Conservation (phyloP, 345 rosid species). For the Hibiscus mutabilis region DNA sequence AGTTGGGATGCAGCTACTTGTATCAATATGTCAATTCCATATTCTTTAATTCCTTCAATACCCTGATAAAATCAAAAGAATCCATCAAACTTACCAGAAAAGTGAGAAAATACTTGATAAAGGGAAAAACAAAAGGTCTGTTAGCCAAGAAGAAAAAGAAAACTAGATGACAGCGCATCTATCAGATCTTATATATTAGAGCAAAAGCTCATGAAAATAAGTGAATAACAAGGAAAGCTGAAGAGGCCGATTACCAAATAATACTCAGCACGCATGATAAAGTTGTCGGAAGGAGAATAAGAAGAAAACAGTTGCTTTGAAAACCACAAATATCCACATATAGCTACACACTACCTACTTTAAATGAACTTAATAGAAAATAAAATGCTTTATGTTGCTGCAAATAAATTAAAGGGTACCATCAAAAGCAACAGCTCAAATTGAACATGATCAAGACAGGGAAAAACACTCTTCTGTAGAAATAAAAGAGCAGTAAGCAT, state of each 20-base stretch:
- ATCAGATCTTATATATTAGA: neutral
- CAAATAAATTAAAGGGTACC: neutral
- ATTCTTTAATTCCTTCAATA: constrained; percentile 68
- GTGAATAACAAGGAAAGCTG: neutral
- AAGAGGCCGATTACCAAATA: neutral
- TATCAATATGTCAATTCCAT: constrained; percentile 77
- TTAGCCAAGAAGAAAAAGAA: neutral
- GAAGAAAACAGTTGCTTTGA: no score
- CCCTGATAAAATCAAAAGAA: constrained; percentile 43
- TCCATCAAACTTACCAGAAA: neutral
- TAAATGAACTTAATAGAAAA: neutral
- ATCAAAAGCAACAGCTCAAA: neutral
- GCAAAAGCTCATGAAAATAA: neutral
- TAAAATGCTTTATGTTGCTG: neutral
- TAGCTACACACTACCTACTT: neutral
- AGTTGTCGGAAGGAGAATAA: no score
- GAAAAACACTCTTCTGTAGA: no score
- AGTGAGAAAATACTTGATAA: neutral
- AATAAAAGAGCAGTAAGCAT: no score
- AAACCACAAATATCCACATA: neutral
- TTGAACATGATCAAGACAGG: neutral
- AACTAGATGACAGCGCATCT: neutral
- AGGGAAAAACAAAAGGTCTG: neutral
- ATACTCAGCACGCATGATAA: no score
- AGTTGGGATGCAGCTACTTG: constrained; percentile 84